Percentiles rank a stretch among this genome's conserved stretches.
Evolutionary conservation across 768 basidiomycete genomes (phyloP).

Genomic region (Calocybe cyanea): DNA sequence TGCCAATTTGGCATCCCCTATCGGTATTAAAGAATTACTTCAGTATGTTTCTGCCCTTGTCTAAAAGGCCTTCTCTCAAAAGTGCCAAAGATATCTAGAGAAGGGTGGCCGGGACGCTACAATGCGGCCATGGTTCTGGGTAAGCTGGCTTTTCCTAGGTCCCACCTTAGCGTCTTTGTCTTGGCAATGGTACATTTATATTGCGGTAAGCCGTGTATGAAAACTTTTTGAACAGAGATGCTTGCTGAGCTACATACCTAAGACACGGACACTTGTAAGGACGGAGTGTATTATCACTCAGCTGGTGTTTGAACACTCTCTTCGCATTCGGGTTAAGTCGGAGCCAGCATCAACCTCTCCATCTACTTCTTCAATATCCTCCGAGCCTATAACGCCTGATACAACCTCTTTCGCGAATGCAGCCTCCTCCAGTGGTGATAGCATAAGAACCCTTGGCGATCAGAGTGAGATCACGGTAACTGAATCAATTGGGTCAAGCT

Average conservation of each 20-base stretch:
- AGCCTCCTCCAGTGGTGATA: conserved; percentile 3
- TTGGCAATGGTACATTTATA: conserved; percentile 53
- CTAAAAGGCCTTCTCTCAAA: not conserved
- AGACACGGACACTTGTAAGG: conserved; percentile 45
- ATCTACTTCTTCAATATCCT: conserved; percentile 4
- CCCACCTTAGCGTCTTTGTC: conserved; percentile 38
- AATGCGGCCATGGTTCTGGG: conserved; percentile 70
- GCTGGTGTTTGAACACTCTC: conserved; percentile 40
- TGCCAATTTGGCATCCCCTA: conserved; percentile 30
- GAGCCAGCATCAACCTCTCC: conserved; percentile 19
- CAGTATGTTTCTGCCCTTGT: conserved; percentile 20
- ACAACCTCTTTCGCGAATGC: conserved; percentile 8
- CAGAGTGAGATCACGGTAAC: conserved; percentile 4
- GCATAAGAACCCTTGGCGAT: not conserved
- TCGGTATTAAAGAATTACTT: conserved; percentile 40
- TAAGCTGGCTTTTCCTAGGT: conserved; percentile 46
- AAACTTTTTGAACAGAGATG: not conserved
- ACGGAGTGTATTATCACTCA: conserved; percentile 42
- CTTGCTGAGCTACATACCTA: conserved; percentile 13
- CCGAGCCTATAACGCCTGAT: conserved; percentile 14
- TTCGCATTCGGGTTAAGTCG: conserved; percentile 61
- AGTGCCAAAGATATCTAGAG: conserved; percentile 51
- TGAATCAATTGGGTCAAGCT: conserved; percentile 12
- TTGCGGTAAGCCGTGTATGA: conserved; percentile 38
- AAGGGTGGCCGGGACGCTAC: conserved; percentile 40